Conservation (phyloP, 805 yeast genomes). For the Metschnikowia reukaufii region DNA sequence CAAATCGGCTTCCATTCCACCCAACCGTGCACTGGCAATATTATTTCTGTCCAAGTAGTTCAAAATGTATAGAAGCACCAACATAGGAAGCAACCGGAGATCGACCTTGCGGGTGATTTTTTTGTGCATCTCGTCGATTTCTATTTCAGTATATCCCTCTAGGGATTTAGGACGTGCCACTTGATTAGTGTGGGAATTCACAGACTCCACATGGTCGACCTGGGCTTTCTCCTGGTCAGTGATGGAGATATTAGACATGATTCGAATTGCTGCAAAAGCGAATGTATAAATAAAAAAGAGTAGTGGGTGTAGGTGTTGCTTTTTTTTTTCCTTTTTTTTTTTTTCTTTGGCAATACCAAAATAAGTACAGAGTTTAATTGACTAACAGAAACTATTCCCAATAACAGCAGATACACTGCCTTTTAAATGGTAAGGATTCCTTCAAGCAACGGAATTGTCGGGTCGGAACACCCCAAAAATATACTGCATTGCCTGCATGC, state of each 20-base stretch:
- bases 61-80: slow-evolving; percentile 50
- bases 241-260: slow-evolving; percentile 2
- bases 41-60: slow-evolving; percentile 54
- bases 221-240: slow-evolving; percentile 11
- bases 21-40: slow-evolving; percentile 54
- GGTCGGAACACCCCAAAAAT: no score
- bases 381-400: no score
- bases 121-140: slow-evolving; percentile 43
- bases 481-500: no score
- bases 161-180: slow-evolving; percentile 33
- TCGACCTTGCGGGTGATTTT: slow-evolving; percentile 50
- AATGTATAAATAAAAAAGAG: no score
- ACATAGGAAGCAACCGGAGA: slow-evolving; percentile 48
- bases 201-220: slow-evolving; percentile 12
- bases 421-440: no score
- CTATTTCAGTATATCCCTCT: slow-evolving; percentile 36
- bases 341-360: no score
- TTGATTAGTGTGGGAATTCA: neutral
- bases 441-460: no score
- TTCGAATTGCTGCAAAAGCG: slow-evolving; percentile 1
- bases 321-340: no score
- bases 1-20: slow-evolving; percentile 47
- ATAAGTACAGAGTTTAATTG: no score
- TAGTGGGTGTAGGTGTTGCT: no score
- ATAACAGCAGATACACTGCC: no score